Conservation (phyloP, 805 yeast species). For the Metschnikowia dekortorum region DNA sequence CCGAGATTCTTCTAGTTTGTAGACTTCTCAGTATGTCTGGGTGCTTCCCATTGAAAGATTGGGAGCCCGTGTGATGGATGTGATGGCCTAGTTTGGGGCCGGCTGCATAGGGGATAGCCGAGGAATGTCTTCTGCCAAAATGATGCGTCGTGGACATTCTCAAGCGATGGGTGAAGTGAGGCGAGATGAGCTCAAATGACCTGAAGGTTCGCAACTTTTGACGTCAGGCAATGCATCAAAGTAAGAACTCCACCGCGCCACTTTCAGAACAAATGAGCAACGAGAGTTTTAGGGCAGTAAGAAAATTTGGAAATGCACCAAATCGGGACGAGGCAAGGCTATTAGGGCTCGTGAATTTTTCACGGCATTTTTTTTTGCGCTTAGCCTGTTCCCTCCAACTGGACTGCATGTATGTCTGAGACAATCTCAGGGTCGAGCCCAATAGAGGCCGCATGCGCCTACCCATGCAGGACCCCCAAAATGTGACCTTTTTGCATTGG, state of each 20-base stretch:
- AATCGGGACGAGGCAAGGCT: background rate
- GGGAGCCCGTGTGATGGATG: conserved; percentile 8
- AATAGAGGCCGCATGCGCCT: background rate
- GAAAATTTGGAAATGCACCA: background rate
- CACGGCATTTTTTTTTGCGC: conserved; percentile 1
- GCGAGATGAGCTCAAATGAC: conserved; percentile 4
- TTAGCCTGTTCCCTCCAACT: background rate
- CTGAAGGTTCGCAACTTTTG: background rate
- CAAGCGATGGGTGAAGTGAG: background rate
- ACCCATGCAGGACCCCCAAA: background rate
- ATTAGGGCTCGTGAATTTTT: background rate
- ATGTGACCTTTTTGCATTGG: background rate
- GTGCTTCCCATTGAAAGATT: conserved; percentile 1
- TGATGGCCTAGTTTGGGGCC: conserved; percentile 13
- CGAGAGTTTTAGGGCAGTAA: background rate
- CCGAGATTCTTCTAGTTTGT: conserved; percentile 60
- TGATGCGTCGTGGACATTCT: conserved; percentile 10
- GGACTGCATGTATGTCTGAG: conserved; percentile 1
- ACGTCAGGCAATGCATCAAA: background rate
- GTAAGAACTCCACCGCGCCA: background rate
- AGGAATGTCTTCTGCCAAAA: conserved; percentile 17
- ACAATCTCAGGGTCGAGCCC: conserved; percentile 4
- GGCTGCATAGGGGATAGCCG: conserved; percentile 16
- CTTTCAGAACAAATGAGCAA: background rate
- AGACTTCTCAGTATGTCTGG: conserved; percentile 8